Evolutionary conservation across 2,329 filamentous ascomycete species (phyloP), one percentile per base, ranked within the genome.

Genomic region (Leptographium galeiforme): DNA sequence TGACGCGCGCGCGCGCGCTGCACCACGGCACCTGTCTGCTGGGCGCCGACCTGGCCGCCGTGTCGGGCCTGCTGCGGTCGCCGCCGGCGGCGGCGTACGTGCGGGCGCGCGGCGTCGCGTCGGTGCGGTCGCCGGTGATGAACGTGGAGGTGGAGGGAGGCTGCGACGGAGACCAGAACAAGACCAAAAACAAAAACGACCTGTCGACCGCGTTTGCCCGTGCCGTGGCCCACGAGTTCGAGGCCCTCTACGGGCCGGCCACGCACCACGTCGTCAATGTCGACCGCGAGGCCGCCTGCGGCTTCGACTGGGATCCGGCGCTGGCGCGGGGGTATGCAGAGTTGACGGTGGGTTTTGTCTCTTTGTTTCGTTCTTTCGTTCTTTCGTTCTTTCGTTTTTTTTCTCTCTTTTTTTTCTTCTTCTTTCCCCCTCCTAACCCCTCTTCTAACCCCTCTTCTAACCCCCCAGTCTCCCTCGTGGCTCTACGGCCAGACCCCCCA

Each of bases 21-120:
- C 93, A 98, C 67, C 93, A 98, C 67, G 93, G 90, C 8, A 98
- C 93, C 0, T 93, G 89, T 62, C 74, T 98, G 45, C 73, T 97
- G 2, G 74, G 77, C 38, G 90, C 87, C 52, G 87, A 95, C 63
- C 71, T 97, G 44, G 66, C 71, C 34, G 69, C 73, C 43, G 85
- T 97, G 33, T 80, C 82, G 1, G 68, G 75, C 2, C 81, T 91
- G 62, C 68, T 98, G 58, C 77, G 79, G 25, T 89, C 88, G n/a
- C 88, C 89, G 0, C 88, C 89, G 0, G 53, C 56, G 0, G 87
- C 85, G 0, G 74, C 76, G 0, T 90, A 80, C 63, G 84, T 97
- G 62, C 81, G 81, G 57, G 87, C 88, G 0, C 83, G 85, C 56
- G 93, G 93, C 0, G 90, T 96, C 1, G 89, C 93, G 61, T 97